Evolutionary conservation across 1,139 yeast species (phyloP).

Genomic region (Hemisphaericaspora lyxosophila): DNA sequence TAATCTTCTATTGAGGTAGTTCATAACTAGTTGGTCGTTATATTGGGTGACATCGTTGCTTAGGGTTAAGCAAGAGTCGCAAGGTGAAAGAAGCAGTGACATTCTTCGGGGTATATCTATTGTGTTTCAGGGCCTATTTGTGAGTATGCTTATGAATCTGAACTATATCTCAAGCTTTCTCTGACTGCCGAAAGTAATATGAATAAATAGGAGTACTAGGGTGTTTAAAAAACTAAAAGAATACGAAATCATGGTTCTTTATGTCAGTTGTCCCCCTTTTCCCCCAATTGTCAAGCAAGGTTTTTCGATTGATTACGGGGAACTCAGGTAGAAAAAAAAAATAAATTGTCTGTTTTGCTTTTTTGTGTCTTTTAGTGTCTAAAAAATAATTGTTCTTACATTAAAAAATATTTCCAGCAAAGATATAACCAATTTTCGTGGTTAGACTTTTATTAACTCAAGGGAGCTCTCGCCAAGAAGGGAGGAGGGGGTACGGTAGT

Average conservation of each 20-base stretch:
- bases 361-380: not conserved
- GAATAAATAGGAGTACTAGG: not conserved
- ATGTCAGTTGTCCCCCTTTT: not conserved
- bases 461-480: not conserved
- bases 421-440: not conserved
- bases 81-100: constrained; percentile 11
- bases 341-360: not conserved
- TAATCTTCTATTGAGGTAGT: constrained; percentile 11
- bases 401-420: no score
- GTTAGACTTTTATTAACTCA: not conserved
- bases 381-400: no score
- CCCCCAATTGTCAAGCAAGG: no score
- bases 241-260: not conserved
- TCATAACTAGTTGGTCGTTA: constrained; percentile 8
- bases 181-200: not conserved
- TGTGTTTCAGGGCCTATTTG: no score
- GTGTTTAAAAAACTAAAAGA: no score
- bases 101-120: no score
- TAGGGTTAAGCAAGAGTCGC: constrained; percentile 16
- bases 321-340: not conserved
- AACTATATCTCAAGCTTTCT: not conserved
- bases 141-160: no score
- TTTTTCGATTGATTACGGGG: no score
- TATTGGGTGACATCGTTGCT: constrained; percentile 10
- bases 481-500: no score